phyloP scores from a whole-genome alignment of 164 flowering plant genomes.

The Vitis riparia region DNA sequence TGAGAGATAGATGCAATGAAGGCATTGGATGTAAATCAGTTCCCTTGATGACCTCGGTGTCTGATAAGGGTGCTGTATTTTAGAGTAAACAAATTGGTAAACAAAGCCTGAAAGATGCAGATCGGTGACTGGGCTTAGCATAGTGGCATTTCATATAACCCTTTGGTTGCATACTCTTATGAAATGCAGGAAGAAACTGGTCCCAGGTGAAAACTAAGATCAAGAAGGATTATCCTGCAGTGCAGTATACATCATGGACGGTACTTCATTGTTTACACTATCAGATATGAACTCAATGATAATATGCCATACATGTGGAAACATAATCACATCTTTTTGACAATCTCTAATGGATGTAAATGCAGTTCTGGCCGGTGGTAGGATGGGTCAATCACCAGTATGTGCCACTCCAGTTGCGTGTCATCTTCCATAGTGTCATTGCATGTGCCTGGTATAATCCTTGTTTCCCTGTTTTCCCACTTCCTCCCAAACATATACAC shows the following conservation, averaged over 20 bases:
- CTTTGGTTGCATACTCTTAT: neutral
- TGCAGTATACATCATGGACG: constrained; percentile 85
- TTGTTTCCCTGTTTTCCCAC: neutral
- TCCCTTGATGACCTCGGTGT: neutral
- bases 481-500: neutral
- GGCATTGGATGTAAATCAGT: neutral
- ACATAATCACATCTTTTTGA: neutral
- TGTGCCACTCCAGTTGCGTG: constrained; percentile 86
- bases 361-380: constrained; percentile 92
- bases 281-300: neutral
- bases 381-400: constrained; percentile 86
- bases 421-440: constrained; percentile 73
- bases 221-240: constrained; percentile 76
- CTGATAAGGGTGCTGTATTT: neutral
- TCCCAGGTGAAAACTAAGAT: constrained; percentile 61
- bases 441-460: constrained; percentile 72
- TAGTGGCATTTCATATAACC: neutral
- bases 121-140: neutral
- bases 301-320: neutral
- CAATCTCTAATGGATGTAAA: constrained; percentile 4
- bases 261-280: constrained; percentile 31
- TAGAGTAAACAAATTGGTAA: neutral
- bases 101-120: constrained; percentile 5
- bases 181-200: constrained; percentile 79
- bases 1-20: neutral